Conservation (phyloP, 257 asterid species). For the Petunia secreta region DNA sequence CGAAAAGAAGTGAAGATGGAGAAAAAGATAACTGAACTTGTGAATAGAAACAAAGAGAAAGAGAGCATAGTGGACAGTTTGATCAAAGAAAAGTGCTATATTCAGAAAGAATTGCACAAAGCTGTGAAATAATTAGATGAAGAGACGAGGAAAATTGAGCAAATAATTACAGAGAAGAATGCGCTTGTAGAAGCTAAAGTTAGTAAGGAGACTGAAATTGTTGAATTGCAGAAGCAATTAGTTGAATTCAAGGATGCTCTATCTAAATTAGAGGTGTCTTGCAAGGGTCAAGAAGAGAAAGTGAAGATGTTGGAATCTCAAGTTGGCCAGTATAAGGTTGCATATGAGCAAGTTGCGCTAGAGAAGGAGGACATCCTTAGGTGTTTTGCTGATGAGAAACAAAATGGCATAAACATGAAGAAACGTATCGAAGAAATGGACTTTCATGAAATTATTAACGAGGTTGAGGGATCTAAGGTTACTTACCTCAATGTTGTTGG, state of each 20-base stretch:
- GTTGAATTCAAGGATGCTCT: conserved; percentile 41
- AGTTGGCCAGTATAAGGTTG: conserved; percentile 36
- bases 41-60: conserved; percentile 43
- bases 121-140: conserved; percentile 40
- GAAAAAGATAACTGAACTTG: conserved; percentile 44
- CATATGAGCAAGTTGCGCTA: conserved; percentile 39
- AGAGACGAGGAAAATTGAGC: conserved; percentile 34
- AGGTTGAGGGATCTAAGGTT: conserved; percentile 41
- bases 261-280: conserved; percentile 38
- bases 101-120: conserved; percentile 47
- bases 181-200: conserved; percentile 43
- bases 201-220: conserved; percentile 41
- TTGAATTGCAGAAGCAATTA: conserved; percentile 44
- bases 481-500: conserved; percentile 35
- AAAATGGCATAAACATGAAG: conserved; percentile 36
- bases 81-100: conserved; percentile 44
- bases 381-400: conserved; percentile 48
- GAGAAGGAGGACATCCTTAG: conserved; percentile 45
- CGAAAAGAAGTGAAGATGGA: conserved; percentile 56
- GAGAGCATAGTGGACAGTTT: conserved; percentile 44
- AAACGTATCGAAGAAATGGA: conserved; percentile 46
- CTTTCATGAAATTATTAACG: conserved; percentile 35
- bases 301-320: conserved; percentile 47
- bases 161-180: conserved; percentile 45
- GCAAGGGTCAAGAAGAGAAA: conserved; percentile 37